Evolutionary conservation across 108 stramenopile species (phyloP), one percentile per base, ranked within the genome.

Genomic region (Asterionellopsis glacialis): DNA sequence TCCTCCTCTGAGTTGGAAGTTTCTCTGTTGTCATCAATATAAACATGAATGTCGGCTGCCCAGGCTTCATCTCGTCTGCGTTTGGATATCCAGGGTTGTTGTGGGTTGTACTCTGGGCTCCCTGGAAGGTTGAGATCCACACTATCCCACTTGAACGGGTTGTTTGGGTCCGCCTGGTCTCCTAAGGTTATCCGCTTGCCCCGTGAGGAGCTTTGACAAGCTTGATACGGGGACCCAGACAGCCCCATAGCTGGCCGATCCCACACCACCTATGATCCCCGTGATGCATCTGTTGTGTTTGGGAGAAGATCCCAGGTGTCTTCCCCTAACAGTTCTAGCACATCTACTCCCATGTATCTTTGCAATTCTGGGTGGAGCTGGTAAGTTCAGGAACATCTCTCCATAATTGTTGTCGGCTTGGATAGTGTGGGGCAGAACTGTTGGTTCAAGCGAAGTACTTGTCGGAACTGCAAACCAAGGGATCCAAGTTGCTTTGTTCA

Each of bases 1-100:
- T n/a, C 40, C 10, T 44, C 56, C 33, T 60, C 72, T 22, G 64
- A 23, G 1, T 33, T 15, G 9, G 43, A 11, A 14, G 64, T 38
- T 10, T 59, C 16, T 38, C 65, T 51, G 15, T 60, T 41, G 41
- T 77, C 75, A 63, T 81, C 80, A 9, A 81, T 60, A 41, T 67
- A 76, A 1, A 49, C 45, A 7, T 49, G 40, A 0, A 69, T 1
- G 44, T 72, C 62, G n/a, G 75, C 59, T 9, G 75, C 75, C 0
- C 65, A 41, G 15, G 45, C 12, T 38, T 60, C 61, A 68, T 68
- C 51, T 2, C 19, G 26, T 25, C 66, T 38, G 12, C 41, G 11
- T 23, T 68, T 66, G 21, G 33, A 63, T 12, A 71, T 33, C 70
- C 70, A 71, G n/a, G 70, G 39, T 19, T 6, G n/a, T n/a, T n/a